Base-by-base conservation (phyloP, 2,329 filamentous ascomycete genomes). In the Alternaria gansuensis region DNA sequence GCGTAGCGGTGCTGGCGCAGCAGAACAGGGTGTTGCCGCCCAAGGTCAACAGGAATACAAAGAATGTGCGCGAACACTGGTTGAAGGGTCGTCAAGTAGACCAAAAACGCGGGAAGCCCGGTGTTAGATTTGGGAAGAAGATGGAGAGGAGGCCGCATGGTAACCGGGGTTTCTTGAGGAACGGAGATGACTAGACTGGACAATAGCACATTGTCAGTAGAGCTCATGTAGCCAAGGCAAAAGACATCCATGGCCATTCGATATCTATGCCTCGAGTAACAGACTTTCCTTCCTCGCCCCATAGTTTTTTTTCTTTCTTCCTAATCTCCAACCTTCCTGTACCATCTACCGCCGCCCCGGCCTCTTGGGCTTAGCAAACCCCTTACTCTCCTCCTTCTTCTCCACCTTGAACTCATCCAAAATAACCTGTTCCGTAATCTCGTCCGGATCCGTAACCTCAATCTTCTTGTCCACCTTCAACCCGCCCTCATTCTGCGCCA, bases 281-380 rank as follows among this genome's bases (percentile, higher is more conserved):
- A 33, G 5, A n/a, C 13, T 5, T 14, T 24, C 17, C 17, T 43
- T 31, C 11, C 11, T 41, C 41, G 37, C 39, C 44, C 10, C 11
- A 43, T 31, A 24, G 17, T 17, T 17, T 41, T 3, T 14, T 48
- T 36, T 8, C 28, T 17, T 41, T 3, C 10, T 48, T 36, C 10
- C 28, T 5, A 34, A 3, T 51, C n/a, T 17, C 5, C 23, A 49
- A 41, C 13, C 36, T 2, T 21, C 3, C 10, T 4, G 13, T 13
- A 4, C 24, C 13, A 23, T 5, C 41, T 46, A 83, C 55, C 79
- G 68, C 81, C 89, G 82, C 36, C 91, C 91, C 5, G 91, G 91
- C 71, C 90, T 85, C 86, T 92, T 93, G 28, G 91, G 91, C 74
- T 91, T 85, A 71, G 86, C 88, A 78, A 95, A 95, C 0, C 83